These are phyloP conservation scores for Fusarium vanettenii DNA, from an alignment of 2,329 filamentous ascomycete species.

Conservation along the genomic window DNA sequence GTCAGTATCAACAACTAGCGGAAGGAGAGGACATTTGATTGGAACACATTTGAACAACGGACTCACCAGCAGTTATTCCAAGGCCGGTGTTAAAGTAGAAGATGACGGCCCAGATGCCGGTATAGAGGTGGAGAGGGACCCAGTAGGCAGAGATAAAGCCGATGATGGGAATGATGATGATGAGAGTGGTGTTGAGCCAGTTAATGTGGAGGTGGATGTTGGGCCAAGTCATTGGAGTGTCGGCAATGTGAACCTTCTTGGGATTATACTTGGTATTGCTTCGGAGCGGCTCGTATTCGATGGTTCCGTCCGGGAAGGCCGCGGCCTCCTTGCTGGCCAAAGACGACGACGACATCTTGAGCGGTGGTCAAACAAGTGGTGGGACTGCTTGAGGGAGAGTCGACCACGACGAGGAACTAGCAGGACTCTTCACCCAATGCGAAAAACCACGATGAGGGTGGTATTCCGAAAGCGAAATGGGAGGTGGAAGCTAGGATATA, in stretches of 20 bases:
- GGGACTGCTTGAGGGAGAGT: too few relatives aligned
- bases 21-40: not conserved
- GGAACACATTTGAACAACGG: not conserved
- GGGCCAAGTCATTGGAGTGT: constrained; percentile 79
- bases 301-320: constrained; percentile 64
- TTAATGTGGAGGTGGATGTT: constrained; percentile 91
- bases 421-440: too few relatives aligned
- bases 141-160: constrained; percentile 81
- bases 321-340: constrained; percentile 50
- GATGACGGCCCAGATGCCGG: constrained; percentile 75
- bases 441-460: too few relatives aligned
- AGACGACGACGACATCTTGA: constrained; percentile 53
- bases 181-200: constrained; percentile 60
- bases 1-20: not conserved
- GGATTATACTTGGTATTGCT: constrained; percentile 33
- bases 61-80: constrained; percentile 80
- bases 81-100: constrained; percentile 89
- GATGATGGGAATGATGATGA: constrained; percentile 79
- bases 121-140: constrained; percentile 77
- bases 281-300: constrained; percentile 65
- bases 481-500: too few relatives aligned
- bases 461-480: too few relatives aligned
- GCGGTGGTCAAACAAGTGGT: too few relatives aligned
- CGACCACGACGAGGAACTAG: too few relatives aligned
- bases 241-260: constrained; percentile 77